A percentile compares a stretch with the other conserved stretches of the same genome.
phyloP scores from a whole-genome alignment of 1,284 basidiomycete species.

The Clitocybe nebularis region DNA sequence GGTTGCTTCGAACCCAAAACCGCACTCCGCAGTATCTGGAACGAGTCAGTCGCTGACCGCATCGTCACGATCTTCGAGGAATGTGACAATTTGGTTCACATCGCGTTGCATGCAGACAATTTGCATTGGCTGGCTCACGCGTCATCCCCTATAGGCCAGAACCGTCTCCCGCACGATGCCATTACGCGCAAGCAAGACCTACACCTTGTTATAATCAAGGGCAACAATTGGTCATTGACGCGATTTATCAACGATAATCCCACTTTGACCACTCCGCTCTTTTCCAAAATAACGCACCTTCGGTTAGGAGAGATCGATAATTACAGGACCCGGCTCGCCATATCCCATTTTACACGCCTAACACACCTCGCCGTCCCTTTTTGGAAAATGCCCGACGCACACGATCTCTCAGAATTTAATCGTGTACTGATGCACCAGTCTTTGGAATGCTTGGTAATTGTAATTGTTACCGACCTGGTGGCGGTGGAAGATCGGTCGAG shows the following conservation, averaged over 20 bases:
- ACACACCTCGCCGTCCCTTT: constrained; percentile 18
- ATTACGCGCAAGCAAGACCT: constrained; percentile 4
- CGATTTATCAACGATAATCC: background rate
- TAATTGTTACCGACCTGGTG: constrained; percentile 12
- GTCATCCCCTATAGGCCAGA: constrained; percentile 7
- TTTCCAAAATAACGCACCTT: constrained; percentile 14
- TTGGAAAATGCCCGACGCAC: constrained; percentile 9
- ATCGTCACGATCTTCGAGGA: constrained; percentile 14
- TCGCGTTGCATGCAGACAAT: constrained; percentile 18
- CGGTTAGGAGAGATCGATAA: constrained; percentile 9
- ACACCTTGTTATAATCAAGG: constrained; percentile 11
- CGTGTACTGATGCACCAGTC: constrained; percentile 9
- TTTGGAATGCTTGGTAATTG: constrained; percentile 13
- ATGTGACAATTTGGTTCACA: constrained; percentile 14
- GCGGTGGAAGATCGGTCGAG: constrained; percentile 5
- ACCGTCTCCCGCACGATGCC: background rate
- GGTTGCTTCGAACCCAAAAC: constrained; percentile 8
- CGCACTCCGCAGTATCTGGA: constrained; percentile 15
- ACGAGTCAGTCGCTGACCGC: constrained; percentile 13
- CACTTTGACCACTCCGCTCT: background rate
- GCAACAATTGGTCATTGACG: background rate
- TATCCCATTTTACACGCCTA: constrained; percentile 16
- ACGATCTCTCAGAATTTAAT: constrained; percentile 11
- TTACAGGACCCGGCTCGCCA: constrained; percentile 9
- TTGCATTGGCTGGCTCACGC: constrained; percentile 17